Conservation (phyloP, 2,329 filamentous ascomycete species). For the Cadophora gregata region DNA sequence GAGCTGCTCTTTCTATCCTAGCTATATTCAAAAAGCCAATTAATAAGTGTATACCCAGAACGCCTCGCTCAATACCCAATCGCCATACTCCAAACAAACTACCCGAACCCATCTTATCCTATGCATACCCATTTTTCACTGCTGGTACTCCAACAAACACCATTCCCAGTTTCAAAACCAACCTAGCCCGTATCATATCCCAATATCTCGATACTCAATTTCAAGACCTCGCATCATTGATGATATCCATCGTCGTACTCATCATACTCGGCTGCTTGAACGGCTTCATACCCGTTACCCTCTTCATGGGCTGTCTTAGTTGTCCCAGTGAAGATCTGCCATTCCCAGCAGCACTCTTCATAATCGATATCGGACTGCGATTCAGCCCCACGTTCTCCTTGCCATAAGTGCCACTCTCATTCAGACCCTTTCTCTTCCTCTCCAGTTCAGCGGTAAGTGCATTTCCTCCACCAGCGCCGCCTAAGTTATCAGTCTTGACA, state of each 20-base stretch:
- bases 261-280: constrained; percentile 47
- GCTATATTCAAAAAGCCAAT: constrained; percentile 24
- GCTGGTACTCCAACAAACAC: constrained; percentile 9
- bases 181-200: not conserved
- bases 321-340: constrained; percentile 12
- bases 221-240: constrained; percentile 62
- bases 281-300: constrained; percentile 63
- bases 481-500: constrained; percentile 20
- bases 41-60: constrained; percentile 23
- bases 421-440: constrained; percentile 28
- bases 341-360: not conserved
- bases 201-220: not conserved
- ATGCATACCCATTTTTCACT: constrained; percentile 12
- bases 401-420: constrained; percentile 22
- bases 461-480: constrained; percentile 19
- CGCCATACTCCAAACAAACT: not conserved
- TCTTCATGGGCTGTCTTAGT: constrained; percentile 53
- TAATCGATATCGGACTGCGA: not conserved
- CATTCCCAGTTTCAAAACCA: not conserved
- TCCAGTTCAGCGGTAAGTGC: not conserved
- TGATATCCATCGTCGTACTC: constrained; percentile 68
- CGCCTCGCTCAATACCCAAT: constrained; percentile 16
- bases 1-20: not conserved
- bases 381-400: constrained; percentile 11
- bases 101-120: constrained; percentile 8